Evolutionary conservation across 345 rosid genomes (phyloP), one percentile per base, ranked within the genome.

Genomic region (Lumnitzera racemosa): DNA sequence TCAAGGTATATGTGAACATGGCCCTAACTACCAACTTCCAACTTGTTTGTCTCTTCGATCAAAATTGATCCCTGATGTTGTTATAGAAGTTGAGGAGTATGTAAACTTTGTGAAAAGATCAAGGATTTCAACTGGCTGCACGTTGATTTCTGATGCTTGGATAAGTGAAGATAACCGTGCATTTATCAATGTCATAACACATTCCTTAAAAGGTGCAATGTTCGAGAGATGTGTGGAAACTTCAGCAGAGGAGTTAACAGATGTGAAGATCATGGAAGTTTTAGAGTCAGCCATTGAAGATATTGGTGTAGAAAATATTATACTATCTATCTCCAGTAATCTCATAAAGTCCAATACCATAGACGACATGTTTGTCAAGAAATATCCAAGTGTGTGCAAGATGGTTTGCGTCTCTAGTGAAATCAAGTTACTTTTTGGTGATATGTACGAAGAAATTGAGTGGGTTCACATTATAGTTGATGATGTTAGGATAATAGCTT

Each of bases 301-400:
- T 7, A 47, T 64, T 14, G 67, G 67, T 13, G 60, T 46, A 16
- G 12, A 55, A 43, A 23, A 55, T 27, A 13, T 20, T 15, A n/a
- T 64, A 4, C 53, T 11, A n/a, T 48, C 1, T 0, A 46, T 63
- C 4, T 24, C 6, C 12, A 13, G 20, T 46, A 15, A 25, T 55
- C 29, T 50, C 47, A 1, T 27, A 13, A 25, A 17, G 4, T 15
- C 11, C 16, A 14, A 46, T 2, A 9, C 15, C 43, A 9, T 16
- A 13, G 17, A 15, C 12, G 7, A 11, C n/a, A n/a, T 55, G 23
- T 52, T 46, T 8, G 15, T 5, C 51, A 16, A n/a, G 1, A 25
- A 63, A 14, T 47, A 54, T 46, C 59, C 58, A 13, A 31, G 2
- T 3, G 12, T 62, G 5, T 51, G 0, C 17, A 9, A 15, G 25